phyloP scores from a whole-genome alignment of 345 rosid genomes.

The Salix purpurea region DNA sequence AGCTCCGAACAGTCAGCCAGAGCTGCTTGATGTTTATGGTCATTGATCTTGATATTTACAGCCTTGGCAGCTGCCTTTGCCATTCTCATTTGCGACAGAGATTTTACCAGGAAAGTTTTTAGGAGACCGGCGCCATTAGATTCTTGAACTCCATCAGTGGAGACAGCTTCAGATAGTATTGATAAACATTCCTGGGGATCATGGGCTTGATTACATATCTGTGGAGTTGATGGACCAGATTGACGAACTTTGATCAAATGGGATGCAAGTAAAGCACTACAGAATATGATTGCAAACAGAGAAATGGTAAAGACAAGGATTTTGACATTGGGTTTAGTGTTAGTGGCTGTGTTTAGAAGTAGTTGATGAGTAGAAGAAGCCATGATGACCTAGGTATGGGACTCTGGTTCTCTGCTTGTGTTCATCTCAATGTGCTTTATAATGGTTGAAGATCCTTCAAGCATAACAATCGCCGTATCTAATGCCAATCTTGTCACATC shows the following conservation, averaged over 20 bases:
- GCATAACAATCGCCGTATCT: too few relatives aligned
- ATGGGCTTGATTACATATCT: constrained; percentile 1
- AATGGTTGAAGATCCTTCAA: too few relatives aligned
- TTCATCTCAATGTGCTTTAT: not conserved
- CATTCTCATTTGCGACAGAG: constrained; percentile 1
- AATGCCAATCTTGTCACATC: too few relatives aligned
- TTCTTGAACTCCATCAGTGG: not conserved
- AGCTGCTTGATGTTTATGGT: not conserved
- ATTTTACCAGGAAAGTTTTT: not conserved
- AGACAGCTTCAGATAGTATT: constrained; percentile 8
- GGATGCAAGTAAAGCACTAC: not conserved
- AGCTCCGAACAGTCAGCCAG: constrained; percentile 16
- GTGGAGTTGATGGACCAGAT: not conserved
- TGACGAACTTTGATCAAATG: not conserved
- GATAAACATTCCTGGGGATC: not conserved
- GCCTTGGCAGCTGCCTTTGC: not conserved
- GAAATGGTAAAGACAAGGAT: not conserved
- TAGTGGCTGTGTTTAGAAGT: not conserved
- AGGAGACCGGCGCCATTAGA: not conserved
- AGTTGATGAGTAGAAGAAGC: not conserved
- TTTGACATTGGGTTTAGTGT: not conserved
- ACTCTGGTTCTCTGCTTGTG: not conserved
- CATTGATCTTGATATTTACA: not conserved
- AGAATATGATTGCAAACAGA: not conserved
- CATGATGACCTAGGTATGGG: not conserved